Percentiles rank a stretch among this genome's conserved stretches.
Evolutionary conservation across 345 rosid genomes (phyloP).

Genomic region (Gossypium stocksii): DNA sequence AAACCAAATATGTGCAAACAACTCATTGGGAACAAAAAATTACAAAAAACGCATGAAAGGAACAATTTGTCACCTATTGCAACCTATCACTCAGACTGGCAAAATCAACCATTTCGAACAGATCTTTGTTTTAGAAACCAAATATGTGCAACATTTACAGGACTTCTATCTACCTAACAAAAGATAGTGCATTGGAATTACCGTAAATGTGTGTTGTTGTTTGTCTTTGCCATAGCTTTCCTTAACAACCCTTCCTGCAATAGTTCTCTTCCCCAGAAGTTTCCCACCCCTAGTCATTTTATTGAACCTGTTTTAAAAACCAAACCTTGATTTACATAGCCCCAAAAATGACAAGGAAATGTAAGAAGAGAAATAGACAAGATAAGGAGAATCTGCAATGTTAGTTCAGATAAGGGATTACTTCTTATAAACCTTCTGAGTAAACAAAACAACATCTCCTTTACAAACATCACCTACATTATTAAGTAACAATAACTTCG

Average conservation of each 20-base stretch:
- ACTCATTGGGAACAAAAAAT: neutral
- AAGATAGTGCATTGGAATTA: conserved; percentile 21
- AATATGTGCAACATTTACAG: neutral
- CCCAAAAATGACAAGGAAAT: neutral
- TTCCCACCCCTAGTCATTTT: conserved; percentile 41
- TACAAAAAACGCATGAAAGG: neutral
- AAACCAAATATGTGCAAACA: conserved; percentile 5
- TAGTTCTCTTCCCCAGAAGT: conserved; percentile 45
- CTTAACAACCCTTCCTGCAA: conserved; percentile 60
- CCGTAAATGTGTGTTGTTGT: conserved; percentile 75
- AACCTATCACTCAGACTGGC: neutral
- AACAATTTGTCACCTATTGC: neutral
- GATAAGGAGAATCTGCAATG: neutral
- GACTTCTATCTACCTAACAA: neutral
- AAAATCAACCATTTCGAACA: neutral
- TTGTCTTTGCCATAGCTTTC: conserved; percentile 72
- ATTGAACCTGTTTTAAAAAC: conserved; percentile 35
- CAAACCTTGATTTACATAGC: conserved; percentile 7
- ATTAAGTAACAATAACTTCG: conserved; percentile 6
- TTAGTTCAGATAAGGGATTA: conserved; percentile 21
- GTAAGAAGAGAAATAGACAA: neutral
- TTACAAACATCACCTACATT: conserved; percentile 60
- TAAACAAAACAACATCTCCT: conserved; percentile 59
- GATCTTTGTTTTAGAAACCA: neutral
- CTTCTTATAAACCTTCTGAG: conserved; percentile 53